Percentiles rank a stretch among this genome's conserved stretches.
phyloP scores from a whole-genome alignment of 2,329 filamentous ascomycete species.

The Trichophyton benhamiae region DNA sequence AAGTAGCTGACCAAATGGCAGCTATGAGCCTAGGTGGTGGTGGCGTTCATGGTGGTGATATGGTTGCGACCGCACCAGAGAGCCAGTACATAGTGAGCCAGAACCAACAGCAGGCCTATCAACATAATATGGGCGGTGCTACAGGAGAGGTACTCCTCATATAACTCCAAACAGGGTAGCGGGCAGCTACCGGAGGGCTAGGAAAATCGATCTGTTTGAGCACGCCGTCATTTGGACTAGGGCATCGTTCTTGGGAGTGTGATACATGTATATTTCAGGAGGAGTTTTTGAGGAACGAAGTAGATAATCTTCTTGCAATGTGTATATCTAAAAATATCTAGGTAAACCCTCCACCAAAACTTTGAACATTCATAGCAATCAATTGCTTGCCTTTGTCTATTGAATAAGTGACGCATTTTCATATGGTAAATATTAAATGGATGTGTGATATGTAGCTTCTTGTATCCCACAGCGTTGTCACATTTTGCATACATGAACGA shows the following conservation, averaged over 20 bases:
- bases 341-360: too few species aligned
- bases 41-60: slow-evolving; percentile 46
- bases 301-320: slow-evolving; percentile 3
- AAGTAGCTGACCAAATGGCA: slow-evolving; percentile 66
- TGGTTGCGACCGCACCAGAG: slow-evolving; percentile 42
- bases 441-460: neutral
- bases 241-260: neutral
- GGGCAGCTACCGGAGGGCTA: neutral
- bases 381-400: neutral
- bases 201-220: neutral
- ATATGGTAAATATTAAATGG: neutral
- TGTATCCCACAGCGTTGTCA: neutral
- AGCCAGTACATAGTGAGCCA: slow-evolving; percentile 62
- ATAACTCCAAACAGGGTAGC: neutral
- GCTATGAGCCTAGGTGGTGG: slow-evolving; percentile 55
- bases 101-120: slow-evolving; percentile 53
- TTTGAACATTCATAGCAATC: neutral
- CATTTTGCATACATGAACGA: neutral
- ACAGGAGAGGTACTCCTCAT: slow-evolving; percentile 56
- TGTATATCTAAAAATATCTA: neutral
- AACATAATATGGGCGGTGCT: slow-evolving; percentile 40
- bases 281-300: neutral
- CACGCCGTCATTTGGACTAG: neutral
- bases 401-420: neutral
- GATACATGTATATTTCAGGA: neutral